Conservation (phyloP, 208 protist species). For the Trichomonas vaginalis region DNA sequence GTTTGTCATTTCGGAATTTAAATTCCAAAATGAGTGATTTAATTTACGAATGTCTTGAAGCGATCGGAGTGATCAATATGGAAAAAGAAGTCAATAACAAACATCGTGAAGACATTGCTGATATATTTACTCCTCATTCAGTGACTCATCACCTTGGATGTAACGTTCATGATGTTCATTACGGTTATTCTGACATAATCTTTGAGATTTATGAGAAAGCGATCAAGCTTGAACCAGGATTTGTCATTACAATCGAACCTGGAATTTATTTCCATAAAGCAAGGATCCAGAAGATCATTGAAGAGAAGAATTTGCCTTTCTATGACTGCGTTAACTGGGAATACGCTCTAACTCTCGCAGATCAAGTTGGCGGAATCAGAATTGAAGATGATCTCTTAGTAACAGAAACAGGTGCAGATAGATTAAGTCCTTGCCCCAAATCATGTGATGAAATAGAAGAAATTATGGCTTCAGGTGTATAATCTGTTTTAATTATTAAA, state of each 20-base stretch:
- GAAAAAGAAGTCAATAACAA: background rate
- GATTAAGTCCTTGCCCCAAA: background rate
- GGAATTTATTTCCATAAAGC: background rate
- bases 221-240: background rate
- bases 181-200: background rate
- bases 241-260: background rate
- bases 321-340: background rate
- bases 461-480: background rate
- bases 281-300: background rate
- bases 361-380: background rate
- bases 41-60: background rate
- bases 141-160: background rate
- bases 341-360: background rate
- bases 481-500: no score
- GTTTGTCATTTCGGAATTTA: constrained; percentile 13
- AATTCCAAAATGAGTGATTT: background rate
- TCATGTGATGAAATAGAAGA: background rate
- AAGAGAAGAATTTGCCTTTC: background rate
- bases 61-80: background rate
- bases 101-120: background rate
- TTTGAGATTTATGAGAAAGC: background rate
- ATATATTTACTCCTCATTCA: background rate
- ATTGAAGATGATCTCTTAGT: background rate
- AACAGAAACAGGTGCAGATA: background rate
- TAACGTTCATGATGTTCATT: background rate